Percentiles rank a stretch among this genome's conserved stretches.
phyloP scores from a whole-genome alignment of 2,329 filamentous ascomycete genomes.

The Fusarium poae region DNA sequence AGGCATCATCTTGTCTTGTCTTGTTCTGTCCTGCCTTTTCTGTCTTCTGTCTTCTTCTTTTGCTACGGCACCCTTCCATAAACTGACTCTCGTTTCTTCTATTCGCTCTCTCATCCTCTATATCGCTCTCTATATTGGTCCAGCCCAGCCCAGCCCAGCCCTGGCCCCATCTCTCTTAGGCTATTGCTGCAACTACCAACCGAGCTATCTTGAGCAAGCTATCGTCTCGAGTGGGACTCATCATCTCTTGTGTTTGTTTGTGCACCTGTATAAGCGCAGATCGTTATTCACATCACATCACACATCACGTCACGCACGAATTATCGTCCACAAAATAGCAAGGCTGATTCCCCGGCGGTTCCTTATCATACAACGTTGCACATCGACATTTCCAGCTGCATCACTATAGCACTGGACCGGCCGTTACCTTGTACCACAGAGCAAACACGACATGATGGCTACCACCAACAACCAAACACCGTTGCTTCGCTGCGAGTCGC shows the following conservation, averaged over 20 bases:
- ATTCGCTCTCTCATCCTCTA: slow-evolving; percentile 8
- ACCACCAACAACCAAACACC: slow-evolving; percentile 52
- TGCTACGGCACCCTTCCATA: slow-evolving; percentile 25
- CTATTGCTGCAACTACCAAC: slow-evolving; percentile 7
- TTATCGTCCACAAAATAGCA: slow-evolving; percentile 6
- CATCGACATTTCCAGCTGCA: slow-evolving; percentile 24
- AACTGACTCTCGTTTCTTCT: slow-evolving; percentile 8
- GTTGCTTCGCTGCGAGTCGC: slow-evolving; percentile 66
- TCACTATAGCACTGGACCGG: slow-evolving; percentile 4
- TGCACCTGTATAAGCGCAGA: slow-evolving; percentile 45
- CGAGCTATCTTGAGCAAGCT: slow-evolving; percentile 29
- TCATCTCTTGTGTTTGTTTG: slow-evolving; percentile 30
- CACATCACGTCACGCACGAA: slow-evolving; percentile 34
- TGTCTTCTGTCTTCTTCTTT: slow-evolving; percentile 12
- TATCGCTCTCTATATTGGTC: slow-evolving; percentile 7
- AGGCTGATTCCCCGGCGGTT: slow-evolving; percentile 25
- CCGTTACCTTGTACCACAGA: slow-evolving; percentile 4
- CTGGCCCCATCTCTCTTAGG: slow-evolving; percentile 6
- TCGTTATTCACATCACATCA: slow-evolving; percentile 33
- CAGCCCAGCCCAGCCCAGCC: slow-evolving; percentile 2
- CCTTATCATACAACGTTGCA: slow-evolving; percentile 14
- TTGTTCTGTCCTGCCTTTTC: slow-evolving; percentile 9
- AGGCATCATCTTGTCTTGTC: slow-evolving; percentile 1
- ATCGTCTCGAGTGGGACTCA: slow-evolving; percentile 40
- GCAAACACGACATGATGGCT: slow-evolving; percentile 50